Conservation (phyloP, 2,329 filamentous ascomycete species). For the Reticulascus tulasneorum region DNA sequence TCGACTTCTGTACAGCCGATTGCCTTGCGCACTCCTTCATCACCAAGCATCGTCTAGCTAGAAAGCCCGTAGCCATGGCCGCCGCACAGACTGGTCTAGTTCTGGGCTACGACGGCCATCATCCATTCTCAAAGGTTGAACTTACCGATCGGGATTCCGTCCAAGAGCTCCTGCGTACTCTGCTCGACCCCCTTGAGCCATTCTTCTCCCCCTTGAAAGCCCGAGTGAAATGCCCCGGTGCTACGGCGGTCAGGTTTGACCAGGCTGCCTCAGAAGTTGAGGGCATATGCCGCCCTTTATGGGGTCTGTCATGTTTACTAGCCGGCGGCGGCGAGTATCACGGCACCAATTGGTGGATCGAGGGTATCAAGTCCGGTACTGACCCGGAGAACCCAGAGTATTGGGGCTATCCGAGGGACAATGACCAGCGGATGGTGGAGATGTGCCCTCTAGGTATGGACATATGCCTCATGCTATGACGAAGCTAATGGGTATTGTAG, state of each 20-base stretch:
- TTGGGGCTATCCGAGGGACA: conserved; percentile 72
- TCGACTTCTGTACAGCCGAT: too few species aligned
- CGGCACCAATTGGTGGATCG: conserved; percentile 62
- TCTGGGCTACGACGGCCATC: conserved; percentile 48
- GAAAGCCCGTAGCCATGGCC: too few species aligned
- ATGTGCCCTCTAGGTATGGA: conserved; percentile 66
- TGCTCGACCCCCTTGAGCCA: conserved; percentile 67
- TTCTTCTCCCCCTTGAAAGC: conserved; percentile 67
- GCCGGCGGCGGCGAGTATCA: conserved; percentile 64
- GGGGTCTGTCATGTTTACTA: conserved; percentile 68
- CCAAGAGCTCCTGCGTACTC: conserved; percentile 56
- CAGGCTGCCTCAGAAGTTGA: conserved; percentile 74
- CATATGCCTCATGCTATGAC: neutral
- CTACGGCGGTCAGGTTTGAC: conserved; percentile 72
- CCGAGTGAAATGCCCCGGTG: conserved; percentile 63
- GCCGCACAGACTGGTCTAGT: conserved; percentile 19
- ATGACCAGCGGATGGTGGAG: conserved; percentile 81
- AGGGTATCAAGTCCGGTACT: conserved; percentile 67
- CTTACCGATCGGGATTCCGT: conserved; percentile 50
- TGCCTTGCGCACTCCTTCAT: too few species aligned
- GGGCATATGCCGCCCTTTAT: conserved; percentile 70
- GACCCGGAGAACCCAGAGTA: conserved; percentile 67
- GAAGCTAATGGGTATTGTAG: conserved; percentile 18
- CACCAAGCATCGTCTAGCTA: too few species aligned
- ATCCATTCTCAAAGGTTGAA: conserved; percentile 51